Evolutionary conservation across 441 rosid species (phyloP).

Genomic region (Raphanus hybrid): DNA sequence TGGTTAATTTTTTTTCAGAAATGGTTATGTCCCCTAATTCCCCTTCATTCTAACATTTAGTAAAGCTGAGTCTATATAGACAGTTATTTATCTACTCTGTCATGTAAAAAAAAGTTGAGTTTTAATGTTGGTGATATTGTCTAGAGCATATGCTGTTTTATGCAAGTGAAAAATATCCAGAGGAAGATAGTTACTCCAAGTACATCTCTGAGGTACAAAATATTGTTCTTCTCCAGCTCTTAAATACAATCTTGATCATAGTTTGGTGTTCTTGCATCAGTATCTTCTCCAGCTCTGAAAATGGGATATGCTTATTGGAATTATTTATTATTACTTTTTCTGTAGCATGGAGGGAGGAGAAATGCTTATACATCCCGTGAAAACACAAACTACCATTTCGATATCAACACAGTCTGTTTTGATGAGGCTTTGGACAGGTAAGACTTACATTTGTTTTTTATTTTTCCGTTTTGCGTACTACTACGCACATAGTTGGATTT

Average conservation of each 20-base stretch:
- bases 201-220: constrained; percentile 66
- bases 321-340: neutral
- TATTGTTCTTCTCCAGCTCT: neutral
- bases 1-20: too few species aligned
- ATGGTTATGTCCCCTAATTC: too few species aligned
- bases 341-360: constrained; percentile 83
- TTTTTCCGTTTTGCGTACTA: constrained; percentile 5
- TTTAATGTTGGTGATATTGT: neutral
- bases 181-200: constrained; percentile 81
- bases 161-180: constrained; percentile 87
- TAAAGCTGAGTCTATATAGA: too few species aligned
- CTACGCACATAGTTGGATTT: neutral
- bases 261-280: neutral
- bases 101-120: too few species aligned
- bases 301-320: neutral
- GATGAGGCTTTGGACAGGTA: constrained; percentile 93
- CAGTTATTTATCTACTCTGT: too few species aligned
- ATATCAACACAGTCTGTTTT: constrained; percentile 66
- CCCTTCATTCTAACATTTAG: neutral
- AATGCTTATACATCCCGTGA: constrained; percentile 79
- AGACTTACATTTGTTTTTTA: neutral
- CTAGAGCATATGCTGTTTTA: constrained; percentile 94
- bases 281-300: neutral
- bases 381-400: constrained; percentile 67
- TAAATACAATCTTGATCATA: neutral